Base-by-base conservation (phyloP, 345 rosid species). In the Arabidopsis arenosa region DNA sequence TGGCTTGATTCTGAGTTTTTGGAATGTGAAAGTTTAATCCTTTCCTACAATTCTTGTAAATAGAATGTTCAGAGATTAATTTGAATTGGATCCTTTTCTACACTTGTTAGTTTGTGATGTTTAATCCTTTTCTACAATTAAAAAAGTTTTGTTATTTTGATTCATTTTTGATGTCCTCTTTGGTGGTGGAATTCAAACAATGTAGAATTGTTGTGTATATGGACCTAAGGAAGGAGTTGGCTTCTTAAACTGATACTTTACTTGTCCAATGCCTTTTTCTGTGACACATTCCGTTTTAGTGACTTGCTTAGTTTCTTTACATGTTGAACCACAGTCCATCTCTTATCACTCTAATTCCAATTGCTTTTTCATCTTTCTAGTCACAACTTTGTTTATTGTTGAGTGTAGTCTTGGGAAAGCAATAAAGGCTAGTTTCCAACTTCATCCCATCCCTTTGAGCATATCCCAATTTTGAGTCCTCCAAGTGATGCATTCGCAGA, bases 51-150 rank as follows among this genome's bases (percentile, higher is more conserved):
- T 1, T 28, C 30, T 28, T 28, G 30, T 28, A 28, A 28, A 28
- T 28, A 28, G 30, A 28, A 28, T 28, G 30, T 28, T 28, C 30
- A 28, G 4, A 28, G 30, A 28, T 28, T 28, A 28, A 5, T 65
- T 28, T 28, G 30, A 28, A 2, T 28, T 28, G 30, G 30, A 28
- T 28, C 30, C 30, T 28, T 28, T 28, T 28, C 30, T 28, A 28
- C 30, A 2, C 0, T 28, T 28, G 30, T 28, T 28, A 28, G 30
- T 28, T 28, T 28, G 30, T 28, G 30, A 28, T 28, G 2, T 12
- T 28, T 56, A 1, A 74, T 52, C 66, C 55, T 63, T 65, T 75
- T 51, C 63, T 83, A 28, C 89, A 89, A 72, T 93, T 87, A 18
- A 18, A 18, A 83, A 3, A 28, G 30, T 28, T 28, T 28, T 28